Evolutionary conservation across 2,329 filamentous ascomycete species (phyloP), one percentile per base, ranked within the genome.

Genomic region (Curvularia spicifera): DNA sequence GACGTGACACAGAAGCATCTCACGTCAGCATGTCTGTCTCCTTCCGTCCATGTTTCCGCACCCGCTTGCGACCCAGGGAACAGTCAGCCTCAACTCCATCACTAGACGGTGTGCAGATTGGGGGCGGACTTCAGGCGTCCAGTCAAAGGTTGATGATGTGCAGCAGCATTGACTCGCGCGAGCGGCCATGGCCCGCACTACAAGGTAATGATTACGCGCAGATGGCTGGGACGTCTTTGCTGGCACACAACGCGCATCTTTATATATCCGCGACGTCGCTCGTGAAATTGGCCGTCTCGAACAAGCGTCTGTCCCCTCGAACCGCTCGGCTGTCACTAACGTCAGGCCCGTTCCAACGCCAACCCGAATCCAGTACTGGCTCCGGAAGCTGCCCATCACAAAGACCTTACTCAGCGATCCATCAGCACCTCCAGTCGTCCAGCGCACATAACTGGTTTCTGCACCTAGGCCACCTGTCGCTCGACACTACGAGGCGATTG

Each of bases 401-500:
- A 29, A 54, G 50, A 53, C 33, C 37, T 57, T 57, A 53, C 50
- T 57, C 44, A 57, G 55, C 55, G 33, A 33, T 53, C 42, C 44
- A 49, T 54, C 55, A 57, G 51, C 55, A 45, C 44, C 39, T 39
- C 45, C 24, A 31, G 22, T 33, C 42, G 44, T 12, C 40, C 44
- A 22, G 51, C 51, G 20, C 22, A 15, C 31, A 37, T 18, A 42
- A 44, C 44, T 31, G 43, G 44, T 39, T 49, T 48, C 37, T 26
- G 52, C 55, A 53, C 15, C 44, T 15, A 31, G 44, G 51, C 37
- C 42, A 37, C 40, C 20, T 53, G 39, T 57, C 45, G 55, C 47
- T 53, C 62, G 59, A 61, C 60, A 67, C 49, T 63, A 62, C 54
- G 60, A 52, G 49, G 60, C 56, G 28, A 50, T 35, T 53, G 53